These are phyloP conservation scores for Neurospora sp. DNA, from an alignment of 495 filamentous ascomycete species.

Conservation along the genomic window DNA sequence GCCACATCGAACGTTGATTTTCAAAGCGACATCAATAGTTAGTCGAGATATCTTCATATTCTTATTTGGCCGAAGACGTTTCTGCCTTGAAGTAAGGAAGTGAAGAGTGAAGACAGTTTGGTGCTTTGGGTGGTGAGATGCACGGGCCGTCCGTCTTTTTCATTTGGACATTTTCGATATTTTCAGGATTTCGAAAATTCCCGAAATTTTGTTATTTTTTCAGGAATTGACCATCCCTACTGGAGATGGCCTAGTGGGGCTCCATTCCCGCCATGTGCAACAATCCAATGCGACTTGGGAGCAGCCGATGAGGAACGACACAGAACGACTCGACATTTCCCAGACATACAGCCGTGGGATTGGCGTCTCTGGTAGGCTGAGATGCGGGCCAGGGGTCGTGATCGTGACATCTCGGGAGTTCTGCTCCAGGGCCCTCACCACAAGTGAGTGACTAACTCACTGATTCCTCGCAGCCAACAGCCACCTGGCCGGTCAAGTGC, in stretches of 20 bases:
- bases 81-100: too few species aligned
- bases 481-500: background rate
- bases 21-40: too few species aligned
- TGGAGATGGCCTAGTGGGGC: background rate
- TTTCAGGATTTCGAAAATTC: too few species aligned
- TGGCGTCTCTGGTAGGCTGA: background rate
- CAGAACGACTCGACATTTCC: background rate
- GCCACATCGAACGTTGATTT: too few species aligned
- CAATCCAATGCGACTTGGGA: background rate
- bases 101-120: too few species aligned
- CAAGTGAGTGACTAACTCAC: background rate
- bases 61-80: too few species aligned
- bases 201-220: too few species aligned
- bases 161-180: too few species aligned
- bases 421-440: background rate
- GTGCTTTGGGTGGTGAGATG: too few species aligned
- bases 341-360: background rate
- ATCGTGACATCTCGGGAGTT: background rate
- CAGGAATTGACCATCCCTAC: too few species aligned
- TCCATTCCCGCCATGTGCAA: background rate
- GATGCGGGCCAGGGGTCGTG: background rate
- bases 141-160: too few species aligned
- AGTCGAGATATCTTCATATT: too few species aligned
- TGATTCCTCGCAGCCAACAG: background rate
- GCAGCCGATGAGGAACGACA: background rate